Evolutionary conservation across 2,329 filamentous ascomycete genomes (phyloP).

Genomic region (Fusarium scirpi): DNA sequence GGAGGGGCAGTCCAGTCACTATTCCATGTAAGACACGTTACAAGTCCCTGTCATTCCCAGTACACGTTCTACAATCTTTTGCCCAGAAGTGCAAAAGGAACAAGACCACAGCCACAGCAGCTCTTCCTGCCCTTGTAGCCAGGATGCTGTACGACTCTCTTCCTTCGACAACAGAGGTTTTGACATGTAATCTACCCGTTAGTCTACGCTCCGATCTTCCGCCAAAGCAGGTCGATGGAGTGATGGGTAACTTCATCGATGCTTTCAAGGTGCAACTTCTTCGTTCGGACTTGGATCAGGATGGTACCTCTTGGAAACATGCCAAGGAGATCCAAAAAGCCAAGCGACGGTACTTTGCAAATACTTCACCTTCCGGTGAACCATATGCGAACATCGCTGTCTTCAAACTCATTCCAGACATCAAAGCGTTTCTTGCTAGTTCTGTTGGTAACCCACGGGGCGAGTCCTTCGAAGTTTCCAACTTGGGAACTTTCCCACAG

Average conservation of each 20-base stretch:
- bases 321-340: slow-evolving; percentile 4
- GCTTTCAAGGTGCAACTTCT: slow-evolving; percentile 1
- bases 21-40: slow-evolving; percentile 1
- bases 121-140: slow-evolving; percentile 7
- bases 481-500: neutral
- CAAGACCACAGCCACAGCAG: neutral
- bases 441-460: neutral
- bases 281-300: neutral
- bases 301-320: neutral
- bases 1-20: neutral
- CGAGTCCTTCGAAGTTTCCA: slow-evolving; percentile 14
- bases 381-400: slow-evolving; percentile 1
- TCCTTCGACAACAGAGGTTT: neutral
- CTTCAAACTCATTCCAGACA: slow-evolving; percentile 1
- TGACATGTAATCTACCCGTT: slow-evolving; percentile 11
- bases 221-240: neutral
- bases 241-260: slow-evolving; percentile 9
- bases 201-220: slow-evolving; percentile 1
- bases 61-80: neutral
- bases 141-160: neutral
- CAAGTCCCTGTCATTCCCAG: neutral
- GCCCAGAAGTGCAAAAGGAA: slow-evolving; percentile 7
- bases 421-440: neutral
- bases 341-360: slow-evolving; percentile 9
- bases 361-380: neutral